Percentiles rank a stretch among this genome's conserved stretches.
These are phyloP conservation scores for Leptomonas seymouri DNA, from an alignment of 208 protist genomes.

Conservation along the genomic window DNA sequence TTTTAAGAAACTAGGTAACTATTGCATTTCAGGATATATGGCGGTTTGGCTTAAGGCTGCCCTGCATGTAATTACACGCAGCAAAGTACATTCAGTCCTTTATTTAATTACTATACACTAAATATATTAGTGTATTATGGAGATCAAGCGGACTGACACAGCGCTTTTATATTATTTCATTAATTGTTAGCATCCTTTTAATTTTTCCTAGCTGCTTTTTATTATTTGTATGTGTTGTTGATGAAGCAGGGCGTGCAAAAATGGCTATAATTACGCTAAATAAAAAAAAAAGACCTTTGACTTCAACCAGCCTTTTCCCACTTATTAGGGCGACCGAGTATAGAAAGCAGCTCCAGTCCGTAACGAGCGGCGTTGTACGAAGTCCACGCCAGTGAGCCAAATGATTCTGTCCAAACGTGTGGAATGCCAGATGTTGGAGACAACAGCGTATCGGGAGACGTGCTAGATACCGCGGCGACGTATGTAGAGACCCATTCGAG, in stretches of 20 bases:
- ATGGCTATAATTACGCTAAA: background rate
- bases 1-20: too few species aligned
- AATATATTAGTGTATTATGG: too few species aligned
- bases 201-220: background rate
- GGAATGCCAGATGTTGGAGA: constrained; percentile 6
- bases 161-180: too few species aligned
- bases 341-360: constrained; percentile 45
- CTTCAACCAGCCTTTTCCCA: background rate
- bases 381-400: constrained; percentile 49
- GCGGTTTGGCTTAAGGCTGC: too few species aligned
- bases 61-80: too few species aligned
- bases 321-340: constrained; percentile 4
- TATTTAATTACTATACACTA: too few species aligned
- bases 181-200: background rate
- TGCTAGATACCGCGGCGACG: constrained; percentile 11
- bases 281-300: constrained; percentile 3
- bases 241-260: background rate
- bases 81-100: too few species aligned
- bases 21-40: too few species aligned
- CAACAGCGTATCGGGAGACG: background rate
- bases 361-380: constrained; percentile 71
- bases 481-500: constrained; percentile 48
- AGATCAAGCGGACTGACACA: too few species aligned
- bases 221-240: background rate
- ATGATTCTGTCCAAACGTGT: constrained; percentile 42